Evolutionary conservation across 2,329 filamentous ascomycete species (phyloP).

Genomic region (Eurotiales sp.): DNA sequence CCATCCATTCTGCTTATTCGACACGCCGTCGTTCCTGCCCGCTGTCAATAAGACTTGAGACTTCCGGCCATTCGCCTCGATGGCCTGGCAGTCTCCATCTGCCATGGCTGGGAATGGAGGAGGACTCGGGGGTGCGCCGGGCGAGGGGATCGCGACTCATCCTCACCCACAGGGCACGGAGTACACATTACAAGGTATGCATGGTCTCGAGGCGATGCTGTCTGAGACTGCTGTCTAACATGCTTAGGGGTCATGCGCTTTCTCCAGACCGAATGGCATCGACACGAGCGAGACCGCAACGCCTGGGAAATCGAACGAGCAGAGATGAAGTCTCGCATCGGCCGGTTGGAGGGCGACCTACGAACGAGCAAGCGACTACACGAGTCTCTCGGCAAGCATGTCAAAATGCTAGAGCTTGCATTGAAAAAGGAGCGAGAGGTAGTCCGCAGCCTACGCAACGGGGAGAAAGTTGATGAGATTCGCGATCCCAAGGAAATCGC

Average conservation of each 20-base stretch:
- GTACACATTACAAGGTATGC: slow-evolving; percentile 67
- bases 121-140: slow-evolving; percentile 42
- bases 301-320: slow-evolving; percentile 98
- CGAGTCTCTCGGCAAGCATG: slow-evolving; percentile 84
- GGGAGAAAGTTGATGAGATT: slow-evolving; percentile 48
- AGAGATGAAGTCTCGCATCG: slow-evolving; percentile 98
- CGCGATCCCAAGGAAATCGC: slow-evolving; percentile 45
- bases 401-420: slow-evolving; percentile 82
- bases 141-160: slow-evolving; percentile 36
- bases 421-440: slow-evolving; percentile 77
- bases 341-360: slow-evolving; percentile 84
- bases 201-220: not conserved
- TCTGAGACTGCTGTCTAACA: not conserved
- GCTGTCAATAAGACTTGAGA: not conserved
- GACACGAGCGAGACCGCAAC: slow-evolving; percentile 94
- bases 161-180: slow-evolving; percentile 60
- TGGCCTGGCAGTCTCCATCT: slow-evolving; percentile 69
- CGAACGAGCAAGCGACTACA: slow-evolving; percentile 83
- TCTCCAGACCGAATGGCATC: slow-evolving; percentile 97
- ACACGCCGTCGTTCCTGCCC: not conserved
- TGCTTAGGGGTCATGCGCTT: slow-evolving; percentile 96
- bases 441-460: slow-evolving; percentile 52
- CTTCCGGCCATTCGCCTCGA: slow-evolving; percentile 27
- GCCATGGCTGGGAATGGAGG: slow-evolving; percentile 57
- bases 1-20: too few species aligned